Conservation (phyloP, 148 eudicot species). For the Rhododendron williamsianum region DNA sequence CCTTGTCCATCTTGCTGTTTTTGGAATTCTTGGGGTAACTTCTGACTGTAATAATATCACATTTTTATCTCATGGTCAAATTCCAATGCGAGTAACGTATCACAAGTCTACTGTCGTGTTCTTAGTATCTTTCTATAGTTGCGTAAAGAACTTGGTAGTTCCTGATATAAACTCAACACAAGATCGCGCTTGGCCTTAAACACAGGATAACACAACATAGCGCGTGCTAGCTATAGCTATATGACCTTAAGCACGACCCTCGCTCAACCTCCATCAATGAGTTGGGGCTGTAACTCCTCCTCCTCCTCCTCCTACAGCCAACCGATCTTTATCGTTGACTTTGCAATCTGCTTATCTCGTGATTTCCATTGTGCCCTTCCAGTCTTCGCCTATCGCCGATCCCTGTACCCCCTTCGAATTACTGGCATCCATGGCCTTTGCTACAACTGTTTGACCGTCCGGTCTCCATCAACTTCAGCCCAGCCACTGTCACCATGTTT, state of each 20-base stretch:
- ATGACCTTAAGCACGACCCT: background rate
- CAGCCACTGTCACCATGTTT: background rate
- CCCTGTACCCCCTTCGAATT: no score
- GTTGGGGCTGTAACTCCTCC: no score
- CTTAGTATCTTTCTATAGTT: background rate
- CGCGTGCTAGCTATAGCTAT: background rate
- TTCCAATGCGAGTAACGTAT: background rate
- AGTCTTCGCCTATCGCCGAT: no score
- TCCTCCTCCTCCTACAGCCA: no score
- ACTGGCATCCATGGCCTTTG: no score
- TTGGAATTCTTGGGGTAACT: constrained; percentile 74
- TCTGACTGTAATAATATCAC: background rate
- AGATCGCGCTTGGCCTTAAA: background rate
- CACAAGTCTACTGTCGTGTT: background rate
- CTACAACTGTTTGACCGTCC: no score
- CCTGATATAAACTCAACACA: background rate
- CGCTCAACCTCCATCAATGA: no score
- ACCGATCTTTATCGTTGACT: no score
- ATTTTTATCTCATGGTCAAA: background rate
- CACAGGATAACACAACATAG: background rate
- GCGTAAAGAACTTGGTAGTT: background rate
- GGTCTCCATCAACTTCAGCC: no score
- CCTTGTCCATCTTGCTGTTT: constrained; percentile 54
- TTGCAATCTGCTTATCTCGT: no score
- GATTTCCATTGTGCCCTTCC: no score